Evolutionary conservation across 2,329 filamentous ascomycete species (phyloP), one percentile per base, ranked within the genome.

Genomic region (Sarocladium strictum): DNA sequence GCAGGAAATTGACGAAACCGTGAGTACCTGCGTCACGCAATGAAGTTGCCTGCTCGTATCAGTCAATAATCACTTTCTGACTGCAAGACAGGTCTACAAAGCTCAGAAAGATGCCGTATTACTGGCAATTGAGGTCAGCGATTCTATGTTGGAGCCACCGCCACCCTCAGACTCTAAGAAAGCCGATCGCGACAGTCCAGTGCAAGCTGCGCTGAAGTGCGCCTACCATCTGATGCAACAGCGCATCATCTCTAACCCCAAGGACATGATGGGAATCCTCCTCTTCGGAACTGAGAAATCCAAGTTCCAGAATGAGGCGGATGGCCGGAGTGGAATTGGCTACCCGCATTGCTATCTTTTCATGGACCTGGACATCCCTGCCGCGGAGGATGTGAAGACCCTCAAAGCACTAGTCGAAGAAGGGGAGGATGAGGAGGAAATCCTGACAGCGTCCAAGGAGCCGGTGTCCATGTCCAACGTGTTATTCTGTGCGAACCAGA

Each of bases 191-290:
- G 89, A 93, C 63, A 92, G 88, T 43, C 85, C 93, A 3, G 78
- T 90, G 1, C 79, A 86, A 53, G 92, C 93, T 15, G 92, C 94
- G 3, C 73, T 99, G 51, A 96, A 96, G 77, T 97, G 90, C 63
- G 94, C 93, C 56, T 96, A 96, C 65, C 84, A 90, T 65, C 77
- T 99, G 53, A 97, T 99, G 90, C 90, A 97, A 72, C 93, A 97
- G 73, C 90, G 94, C 62, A 97, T 99, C 69, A 97, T 99, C 63
- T 93, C 93, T 3, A 93, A 92, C 58, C 94, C 94, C 1, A 92
- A 87, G 65, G 94, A 99, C 58, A 95, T 97, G 89, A 97, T 99
- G 81, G 92, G 93, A 2, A 87, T 99, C 24, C 69, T 99, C 35
- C 77, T 99, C 0, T 99, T 95, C 66, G 92, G 92, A 9, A 99